A percentile compares a stretch with the other conserved stretches of the same genome.
Conservation (phyloP, 345 rosid species). For the Populus nigra region DNA sequence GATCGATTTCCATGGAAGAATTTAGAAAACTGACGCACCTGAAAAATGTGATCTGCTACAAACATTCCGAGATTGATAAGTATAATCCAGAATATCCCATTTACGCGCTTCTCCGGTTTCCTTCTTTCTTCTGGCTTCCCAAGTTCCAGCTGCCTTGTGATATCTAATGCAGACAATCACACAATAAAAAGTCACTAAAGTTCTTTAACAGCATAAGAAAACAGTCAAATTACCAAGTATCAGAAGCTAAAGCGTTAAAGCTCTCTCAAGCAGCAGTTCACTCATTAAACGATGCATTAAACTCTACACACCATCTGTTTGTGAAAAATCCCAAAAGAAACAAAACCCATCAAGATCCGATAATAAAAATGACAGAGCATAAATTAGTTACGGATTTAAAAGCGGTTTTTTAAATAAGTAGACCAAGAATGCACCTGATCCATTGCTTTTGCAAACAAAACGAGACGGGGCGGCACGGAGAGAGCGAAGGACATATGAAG, state of each 20-base stretch:
- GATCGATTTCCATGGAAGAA: background rate
- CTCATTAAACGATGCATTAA: background rate
- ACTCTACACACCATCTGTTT: conserved; percentile 20
- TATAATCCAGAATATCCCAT: conserved; percentile 82
- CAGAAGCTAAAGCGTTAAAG: too few relatives aligned
- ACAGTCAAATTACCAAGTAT: too few relatives aligned
- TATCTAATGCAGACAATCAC: conserved; percentile 35
- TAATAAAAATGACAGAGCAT: background rate
- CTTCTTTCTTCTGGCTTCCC: conserved; percentile 43
- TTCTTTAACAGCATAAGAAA: too few relatives aligned
- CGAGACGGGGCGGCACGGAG: conserved; percentile 16
- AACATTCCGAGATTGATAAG: conserved; percentile 75
- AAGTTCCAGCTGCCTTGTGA: conserved; percentile 56
- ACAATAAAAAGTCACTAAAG: too few relatives aligned
- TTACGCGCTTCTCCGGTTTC: conserved; percentile 53
- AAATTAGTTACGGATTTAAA: background rate
- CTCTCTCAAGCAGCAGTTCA: background rate
- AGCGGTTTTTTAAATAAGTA: background rate
- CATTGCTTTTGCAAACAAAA: conserved; percentile 19
- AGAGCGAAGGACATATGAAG: background rate
- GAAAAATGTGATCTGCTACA: conserved; percentile 74
- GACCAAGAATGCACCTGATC: conserved; percentile 24
- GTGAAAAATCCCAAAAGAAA: conserved; percentile 17
- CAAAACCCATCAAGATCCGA: background rate
- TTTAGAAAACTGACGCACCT: conserved; percentile 35